Percentiles rank a stretch among this genome's conserved stretches.
Evolutionary conservation across 768 basidiomycete species (phyloP).

Genomic region (Lactarius sanguifluus): DNA sequence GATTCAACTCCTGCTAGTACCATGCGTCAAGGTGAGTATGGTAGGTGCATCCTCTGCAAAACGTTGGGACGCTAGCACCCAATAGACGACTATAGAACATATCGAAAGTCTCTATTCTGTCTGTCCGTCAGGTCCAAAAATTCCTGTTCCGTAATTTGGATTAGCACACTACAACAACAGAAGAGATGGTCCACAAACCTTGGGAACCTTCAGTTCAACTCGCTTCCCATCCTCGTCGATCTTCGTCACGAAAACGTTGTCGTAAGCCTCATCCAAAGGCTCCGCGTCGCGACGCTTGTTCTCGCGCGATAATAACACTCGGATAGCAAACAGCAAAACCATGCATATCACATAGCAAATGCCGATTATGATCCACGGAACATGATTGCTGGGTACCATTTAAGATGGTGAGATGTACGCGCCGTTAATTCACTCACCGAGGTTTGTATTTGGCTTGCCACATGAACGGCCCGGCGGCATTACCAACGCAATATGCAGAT

Average conservation of each 20-base stretch:
- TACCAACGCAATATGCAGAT: constrained; percentile 65
- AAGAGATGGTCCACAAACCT: constrained; percentile 44
- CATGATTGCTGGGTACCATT: constrained; percentile 50
- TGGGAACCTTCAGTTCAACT: constrained; percentile 59
- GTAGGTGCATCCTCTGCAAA: neutral
- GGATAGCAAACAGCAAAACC: constrained; percentile 48
- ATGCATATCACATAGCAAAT: constrained; percentile 60
- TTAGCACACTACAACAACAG: constrained; percentile 3
- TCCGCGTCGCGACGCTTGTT: constrained; percentile 65
- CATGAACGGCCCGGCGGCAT: constrained; percentile 74
- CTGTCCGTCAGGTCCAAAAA: constrained; percentile 71
- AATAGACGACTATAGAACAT: constrained; percentile 49
- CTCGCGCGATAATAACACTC: constrained; percentile 54
- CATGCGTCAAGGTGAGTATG: too few species aligned
- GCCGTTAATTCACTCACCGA: constrained; percentile 41
- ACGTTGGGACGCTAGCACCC: neutral
- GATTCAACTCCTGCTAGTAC: neutral
- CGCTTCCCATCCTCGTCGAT: constrained; percentile 50
- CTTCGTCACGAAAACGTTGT: constrained; percentile 61
- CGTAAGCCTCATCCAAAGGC: constrained; percentile 50
- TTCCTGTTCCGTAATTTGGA: constrained; percentile 44
- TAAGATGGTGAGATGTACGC: neutral
- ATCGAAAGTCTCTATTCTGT: constrained; percentile 72
- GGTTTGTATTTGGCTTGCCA: constrained; percentile 70
- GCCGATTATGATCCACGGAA: constrained; percentile 79